Evolutionary conservation across 495 filamentous ascomycete species (phyloP).

Genomic region (Hypoxylon lenormandii): DNA sequence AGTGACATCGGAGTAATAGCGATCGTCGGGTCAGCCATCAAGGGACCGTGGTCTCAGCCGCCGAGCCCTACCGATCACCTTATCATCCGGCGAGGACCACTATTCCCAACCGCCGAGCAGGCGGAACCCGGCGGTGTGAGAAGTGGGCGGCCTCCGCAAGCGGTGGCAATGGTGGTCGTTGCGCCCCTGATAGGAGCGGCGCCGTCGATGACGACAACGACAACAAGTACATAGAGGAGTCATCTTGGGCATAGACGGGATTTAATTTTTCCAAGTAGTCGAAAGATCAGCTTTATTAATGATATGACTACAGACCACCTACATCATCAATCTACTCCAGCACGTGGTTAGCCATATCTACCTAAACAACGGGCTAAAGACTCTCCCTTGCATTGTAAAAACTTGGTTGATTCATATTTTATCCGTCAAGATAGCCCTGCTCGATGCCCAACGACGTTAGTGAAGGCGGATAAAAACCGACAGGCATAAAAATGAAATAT

Average conservation of each 20-base stretch:
- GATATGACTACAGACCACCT: neutral
- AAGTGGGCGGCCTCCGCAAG: slow-evolving; percentile 10
- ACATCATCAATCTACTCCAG: neutral
- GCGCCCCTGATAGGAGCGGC: neutral
- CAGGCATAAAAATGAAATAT: too few relatives aligned
- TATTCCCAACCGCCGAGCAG: slow-evolving; percentile 18
- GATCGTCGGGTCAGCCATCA: slow-evolving; percentile 33
- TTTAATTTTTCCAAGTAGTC: neutral
- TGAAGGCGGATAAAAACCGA: too few relatives aligned
- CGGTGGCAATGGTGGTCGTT: slow-evolving; percentile 6
- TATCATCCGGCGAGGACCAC: slow-evolving; percentile 1
- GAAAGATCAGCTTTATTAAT: neutral
- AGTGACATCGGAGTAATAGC: slow-evolving; percentile 24
- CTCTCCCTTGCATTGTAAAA: neutral
- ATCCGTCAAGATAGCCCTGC: too few relatives aligned
- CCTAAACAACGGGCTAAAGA: neutral
- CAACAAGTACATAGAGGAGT: too few relatives aligned
- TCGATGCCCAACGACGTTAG: too few relatives aligned
- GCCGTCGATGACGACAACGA: neutral
- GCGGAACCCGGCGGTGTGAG: slow-evolving; percentile 23
- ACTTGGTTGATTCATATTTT: slow-evolving; percentile 1
- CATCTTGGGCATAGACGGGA: neutral
- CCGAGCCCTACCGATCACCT: slow-evolving; percentile 5
- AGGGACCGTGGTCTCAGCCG: slow-evolving; percentile 15
- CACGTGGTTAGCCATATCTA: neutral